Evolutionary conservation across 2,329 filamentous ascomycete genomes (phyloP).

Genomic region (Xylaria arbuscula): DNA sequence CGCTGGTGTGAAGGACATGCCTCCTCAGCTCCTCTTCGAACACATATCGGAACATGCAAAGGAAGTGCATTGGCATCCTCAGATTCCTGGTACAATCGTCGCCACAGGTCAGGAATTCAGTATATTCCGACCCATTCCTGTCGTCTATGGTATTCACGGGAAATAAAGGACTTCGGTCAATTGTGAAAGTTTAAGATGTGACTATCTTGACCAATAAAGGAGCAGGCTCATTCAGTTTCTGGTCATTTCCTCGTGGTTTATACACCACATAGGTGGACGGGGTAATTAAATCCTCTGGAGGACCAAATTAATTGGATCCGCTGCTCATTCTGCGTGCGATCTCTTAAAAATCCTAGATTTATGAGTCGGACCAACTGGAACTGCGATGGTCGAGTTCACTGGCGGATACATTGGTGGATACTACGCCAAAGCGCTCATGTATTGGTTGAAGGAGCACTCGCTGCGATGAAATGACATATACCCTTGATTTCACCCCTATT

Average conservation of each 20-base stretch:
- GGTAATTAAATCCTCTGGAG: too few species aligned
- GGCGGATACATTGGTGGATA: neutral
- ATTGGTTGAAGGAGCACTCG: neutral
- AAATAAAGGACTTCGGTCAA: conserved; percentile 40
- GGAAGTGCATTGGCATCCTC: conserved; percentile 96
- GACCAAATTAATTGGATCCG: neutral
- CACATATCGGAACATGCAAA: conserved; percentile 96
- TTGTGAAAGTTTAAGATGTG: neutral
- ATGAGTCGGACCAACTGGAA: too few species aligned
- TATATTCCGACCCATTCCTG: conserved; percentile 85
- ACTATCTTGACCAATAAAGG: neutral
- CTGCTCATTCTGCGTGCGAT: neutral
- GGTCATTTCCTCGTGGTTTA: neutral
- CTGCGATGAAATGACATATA: neutral
- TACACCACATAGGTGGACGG: neutral
- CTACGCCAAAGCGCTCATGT: neutral
- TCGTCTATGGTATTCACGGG: conserved; percentile 61
- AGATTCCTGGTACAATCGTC: conserved; percentile 90
- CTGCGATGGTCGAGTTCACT: neutral
- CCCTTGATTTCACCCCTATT: neutral
- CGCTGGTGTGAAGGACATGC: conserved; percentile 87
- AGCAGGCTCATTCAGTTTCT: neutral
- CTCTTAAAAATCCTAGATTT: too few species aligned
- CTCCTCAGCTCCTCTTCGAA: conserved; percentile 93
- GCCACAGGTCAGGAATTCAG: conserved; percentile 92